Conservation (phyloP, 1,139 yeast genomes). For the Geotrichum reessii region DNA sequence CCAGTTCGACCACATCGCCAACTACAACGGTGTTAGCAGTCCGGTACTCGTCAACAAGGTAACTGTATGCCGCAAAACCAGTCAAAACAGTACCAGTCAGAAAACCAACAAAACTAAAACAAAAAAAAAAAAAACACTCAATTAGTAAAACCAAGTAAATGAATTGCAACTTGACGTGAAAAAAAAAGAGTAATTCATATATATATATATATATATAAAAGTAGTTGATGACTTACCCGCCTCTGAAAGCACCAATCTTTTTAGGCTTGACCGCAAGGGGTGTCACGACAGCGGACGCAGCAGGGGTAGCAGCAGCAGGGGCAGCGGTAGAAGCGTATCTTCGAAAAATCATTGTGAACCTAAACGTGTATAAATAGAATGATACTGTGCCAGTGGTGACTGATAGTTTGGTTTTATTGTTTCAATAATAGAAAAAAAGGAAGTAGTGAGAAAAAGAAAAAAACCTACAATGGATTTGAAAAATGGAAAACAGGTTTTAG, state of each 20-base stretch:
- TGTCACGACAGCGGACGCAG: not conserved
- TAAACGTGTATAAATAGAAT: not conserved
- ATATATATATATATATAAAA: no score
- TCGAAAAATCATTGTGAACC: constrained; percentile 7
- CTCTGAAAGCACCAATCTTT: constrained; percentile 33
- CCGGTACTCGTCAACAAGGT: constrained; percentile 72
- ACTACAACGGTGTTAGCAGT: constrained; percentile 65
- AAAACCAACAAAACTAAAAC: constrained; percentile 58
- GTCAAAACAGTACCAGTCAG: constrained; percentile 69
- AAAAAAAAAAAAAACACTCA: not conserved
- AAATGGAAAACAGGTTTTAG: not conserved
- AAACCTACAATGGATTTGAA: not conserved
- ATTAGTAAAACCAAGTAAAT: not conserved
- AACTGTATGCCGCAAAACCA: constrained; percentile 71
- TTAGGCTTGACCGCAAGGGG: constrained; percentile 19
- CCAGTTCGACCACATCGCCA: constrained; percentile 67
- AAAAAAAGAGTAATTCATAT: no score
- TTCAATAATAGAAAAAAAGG: not conserved
- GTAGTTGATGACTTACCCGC: constrained; percentile 34
- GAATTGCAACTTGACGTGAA: not conserved
- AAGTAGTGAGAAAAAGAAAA: not conserved
- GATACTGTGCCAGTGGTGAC: not conserved
- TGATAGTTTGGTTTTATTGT: no score
- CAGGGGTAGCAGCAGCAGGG: not conserved
- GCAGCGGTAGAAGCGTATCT: constrained; percentile 9